A percentile compares a stretch with the other conserved stretches of the same genome.
phyloP scores from a whole-genome alignment of 352 stramenopile genomes.

The Phytophthora citrophthora region DNA sequence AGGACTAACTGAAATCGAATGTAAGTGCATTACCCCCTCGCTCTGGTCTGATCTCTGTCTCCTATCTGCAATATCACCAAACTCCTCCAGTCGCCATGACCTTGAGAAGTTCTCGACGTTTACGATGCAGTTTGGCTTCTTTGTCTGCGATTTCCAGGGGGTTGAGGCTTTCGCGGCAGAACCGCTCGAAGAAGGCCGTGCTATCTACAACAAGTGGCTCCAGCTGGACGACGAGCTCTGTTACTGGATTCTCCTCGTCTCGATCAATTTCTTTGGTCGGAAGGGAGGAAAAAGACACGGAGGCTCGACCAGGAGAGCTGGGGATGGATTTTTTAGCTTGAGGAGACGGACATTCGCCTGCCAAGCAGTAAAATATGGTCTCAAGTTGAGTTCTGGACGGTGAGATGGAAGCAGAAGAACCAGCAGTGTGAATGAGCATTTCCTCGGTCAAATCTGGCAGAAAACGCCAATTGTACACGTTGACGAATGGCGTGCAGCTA shows the following conservation, averaged over 20 bases:
- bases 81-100: slow-evolving; percentile 33
- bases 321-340: background rate
- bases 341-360: slow-evolving; percentile 10
- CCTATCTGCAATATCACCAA: slow-evolving; percentile 4
- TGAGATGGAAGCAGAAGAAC: background rate
- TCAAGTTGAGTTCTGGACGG: slow-evolving; percentile 14
- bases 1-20: slow-evolving; percentile 33
- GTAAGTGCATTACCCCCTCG: slow-evolving; percentile 40
- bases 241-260: background rate
- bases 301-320: slow-evolving; percentile 2
- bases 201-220: slow-evolving; percentile 19
- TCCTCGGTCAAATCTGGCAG: too few relatives aligned
- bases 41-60: slow-evolving; percentile 3
- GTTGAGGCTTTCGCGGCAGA: slow-evolving; percentile 28
- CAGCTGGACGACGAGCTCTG: slow-evolving; percentile 1
- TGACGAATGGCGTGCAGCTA: slow-evolving; percentile 1
- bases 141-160: slow-evolving; percentile 27
- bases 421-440: too few relatives aligned
- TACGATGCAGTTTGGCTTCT: slow-evolving; percentile 45
- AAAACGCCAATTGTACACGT: slow-evolving; percentile 44
- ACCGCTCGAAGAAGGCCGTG: slow-evolving; percentile 31
- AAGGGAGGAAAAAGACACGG: background rate
- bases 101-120: slow-evolving; percentile 57
- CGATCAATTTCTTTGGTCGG: background rate
- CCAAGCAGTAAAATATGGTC: slow-evolving; percentile 24